phyloP scores from a whole-genome alignment of 2,329 filamentous ascomycete species.

The Pezizomycotina sp. region DNA sequence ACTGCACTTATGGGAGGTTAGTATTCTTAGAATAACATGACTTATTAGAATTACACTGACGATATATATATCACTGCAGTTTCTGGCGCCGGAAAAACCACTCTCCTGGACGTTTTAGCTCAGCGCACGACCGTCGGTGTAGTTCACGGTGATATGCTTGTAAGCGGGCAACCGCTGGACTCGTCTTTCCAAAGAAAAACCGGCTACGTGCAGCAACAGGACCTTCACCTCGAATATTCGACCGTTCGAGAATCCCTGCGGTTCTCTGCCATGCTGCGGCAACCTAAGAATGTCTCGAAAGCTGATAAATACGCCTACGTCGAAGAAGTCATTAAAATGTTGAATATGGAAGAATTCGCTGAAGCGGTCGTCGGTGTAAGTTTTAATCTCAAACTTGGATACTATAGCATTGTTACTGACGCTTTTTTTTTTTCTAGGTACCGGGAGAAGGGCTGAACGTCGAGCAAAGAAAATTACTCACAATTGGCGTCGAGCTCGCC shows the following conservation, averaged over 20 bases:
- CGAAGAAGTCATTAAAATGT: constrained; percentile 41
- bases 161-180: constrained; percentile 41
- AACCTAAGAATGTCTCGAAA: constrained; percentile 38
- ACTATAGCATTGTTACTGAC: too few relatives aligned
- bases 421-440: too few relatives aligned
- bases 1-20: constrained; percentile 25
- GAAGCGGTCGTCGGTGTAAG: constrained; percentile 37
- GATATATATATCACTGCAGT: too few relatives aligned
- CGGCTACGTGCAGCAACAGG: constrained; percentile 46
- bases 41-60: too few relatives aligned
- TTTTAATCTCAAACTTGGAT: too few relatives aligned
- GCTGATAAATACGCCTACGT: constrained; percentile 44
- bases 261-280: constrained; percentile 46
- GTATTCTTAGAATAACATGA: too few relatives aligned
- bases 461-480: constrained; percentile 43
- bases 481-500: constrained; percentile 43
- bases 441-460: constrained; percentile 35
- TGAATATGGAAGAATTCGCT: constrained; percentile 36
- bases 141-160: constrained; percentile 40
- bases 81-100: constrained; percentile 24
- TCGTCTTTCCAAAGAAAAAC: constrained; percentile 46
- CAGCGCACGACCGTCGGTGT: constrained; percentile 45
- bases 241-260: constrained; percentile 47
- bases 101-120: constrained; percentile 21
- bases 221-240: constrained; percentile 45